Conservation (phyloP, 2,329 filamentous ascomycete genomes). For the Fusarium floridanum region DNA sequence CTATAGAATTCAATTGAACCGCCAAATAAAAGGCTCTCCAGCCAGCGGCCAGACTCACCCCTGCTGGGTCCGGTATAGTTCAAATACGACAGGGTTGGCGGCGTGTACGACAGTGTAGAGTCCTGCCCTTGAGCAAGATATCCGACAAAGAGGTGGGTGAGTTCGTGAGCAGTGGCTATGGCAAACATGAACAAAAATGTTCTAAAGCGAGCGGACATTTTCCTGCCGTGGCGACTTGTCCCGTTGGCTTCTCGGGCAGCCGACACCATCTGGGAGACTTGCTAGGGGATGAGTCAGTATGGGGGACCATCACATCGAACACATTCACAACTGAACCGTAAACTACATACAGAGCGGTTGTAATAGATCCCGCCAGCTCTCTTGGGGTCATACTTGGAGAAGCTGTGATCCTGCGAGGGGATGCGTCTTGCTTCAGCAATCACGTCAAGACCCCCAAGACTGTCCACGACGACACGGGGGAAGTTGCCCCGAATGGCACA, state of each 20-base stretch:
- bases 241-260: background rate
- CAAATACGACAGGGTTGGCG: background rate
- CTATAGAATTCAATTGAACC: background rate
- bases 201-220: background rate
- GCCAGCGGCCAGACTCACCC: background rate
- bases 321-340: background rate
- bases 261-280: background rate
- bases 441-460: background rate
- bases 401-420: background rate
- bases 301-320: background rate
- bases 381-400: background rate
- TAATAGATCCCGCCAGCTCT: background rate
- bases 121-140: background rate
- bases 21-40: background rate
- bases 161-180: background rate
- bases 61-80: background rate
- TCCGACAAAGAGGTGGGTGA: background rate
- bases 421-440: background rate
- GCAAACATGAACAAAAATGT: background rate
- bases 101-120: background rate
- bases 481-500: background rate
- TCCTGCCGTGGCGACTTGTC: background rate
- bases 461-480: background rate
- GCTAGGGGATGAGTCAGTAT: background rate
- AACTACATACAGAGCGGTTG: background rate